A percentile compares a stretch with the other conserved stretches of the same genome.
phyloP scores from a whole-genome alignment of 2,329 filamentous ascomycete species.

The Exophiala sideris region DNA sequence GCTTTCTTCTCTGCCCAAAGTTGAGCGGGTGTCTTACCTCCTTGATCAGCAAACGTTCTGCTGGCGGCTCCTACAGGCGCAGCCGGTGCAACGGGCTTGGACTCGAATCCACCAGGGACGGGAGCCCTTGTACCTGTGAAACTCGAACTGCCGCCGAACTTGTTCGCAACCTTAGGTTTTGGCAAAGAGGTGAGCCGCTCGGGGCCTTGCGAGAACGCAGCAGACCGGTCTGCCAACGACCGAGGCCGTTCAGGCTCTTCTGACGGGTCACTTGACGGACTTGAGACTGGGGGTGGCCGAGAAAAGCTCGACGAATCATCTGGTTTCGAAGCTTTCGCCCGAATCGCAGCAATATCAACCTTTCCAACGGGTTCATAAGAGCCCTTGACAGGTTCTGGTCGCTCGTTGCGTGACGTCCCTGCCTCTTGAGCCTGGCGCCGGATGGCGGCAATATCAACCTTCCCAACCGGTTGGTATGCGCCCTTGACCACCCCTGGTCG shows the following conservation, averaged over 20 bases:
- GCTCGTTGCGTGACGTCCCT: slow-evolving; percentile 61
- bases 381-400: slow-evolving; percentile 82
- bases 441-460: slow-evolving; percentile 94
- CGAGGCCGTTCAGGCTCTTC: slow-evolving; percentile 52
- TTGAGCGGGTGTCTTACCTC: slow-evolving; percentile 94
- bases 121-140: slow-evolving; percentile 91
- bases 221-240: slow-evolving; percentile 70
- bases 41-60: slow-evolving; percentile 89
- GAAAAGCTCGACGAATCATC: slow-evolving; percentile 32
- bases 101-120: slow-evolving; percentile 65
- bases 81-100: slow-evolving; percentile 58
- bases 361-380: slow-evolving; percentile 94
- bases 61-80: slow-evolving; percentile 75
- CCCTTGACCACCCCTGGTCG: slow-evolving; percentile 70
- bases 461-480: slow-evolving; percentile 88
- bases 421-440: slow-evolving; percentile 67
- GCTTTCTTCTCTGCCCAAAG: slow-evolving; percentile 98
- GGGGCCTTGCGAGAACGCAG: slow-evolving; percentile 65
- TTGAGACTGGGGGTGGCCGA: slow-evolving; percentile 36
- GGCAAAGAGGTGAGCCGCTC: slow-evolving; percentile 83
- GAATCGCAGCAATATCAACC: slow-evolving; percentile 93
- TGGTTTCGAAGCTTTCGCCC: slow-evolving; percentile 72
- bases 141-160: slow-evolving; percentile 67
- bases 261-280: slow-evolving; percentile 42
- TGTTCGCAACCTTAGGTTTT: slow-evolving; percentile 92